Conservation (phyloP, 441 rosid genomes). For the Isatis lusitanica region DNA sequence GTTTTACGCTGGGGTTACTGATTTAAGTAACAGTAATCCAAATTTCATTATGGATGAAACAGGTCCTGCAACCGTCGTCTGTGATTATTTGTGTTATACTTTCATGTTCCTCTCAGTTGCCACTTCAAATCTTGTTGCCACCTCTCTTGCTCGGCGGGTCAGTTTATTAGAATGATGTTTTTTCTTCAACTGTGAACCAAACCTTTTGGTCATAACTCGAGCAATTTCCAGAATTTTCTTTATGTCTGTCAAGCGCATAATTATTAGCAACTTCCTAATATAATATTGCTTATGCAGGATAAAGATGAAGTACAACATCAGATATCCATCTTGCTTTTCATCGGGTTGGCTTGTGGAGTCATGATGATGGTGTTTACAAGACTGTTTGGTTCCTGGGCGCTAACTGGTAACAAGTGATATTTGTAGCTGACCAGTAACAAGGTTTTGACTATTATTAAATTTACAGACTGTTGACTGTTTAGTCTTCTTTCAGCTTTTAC, state of each 20-base stretch:
- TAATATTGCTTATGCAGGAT: slow-evolving; percentile 43
- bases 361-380: slow-evolving; percentile 55
- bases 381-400: slow-evolving; percentile 52
- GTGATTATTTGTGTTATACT: slow-evolving; percentile 63
- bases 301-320: slow-evolving; percentile 66
- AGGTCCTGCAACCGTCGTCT: slow-evolving; percentile 90
- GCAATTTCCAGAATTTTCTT: background rate
- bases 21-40: slow-evolving; percentile 9
- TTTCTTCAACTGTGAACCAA: slow-evolving; percentile 1
- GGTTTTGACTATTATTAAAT: background rate
- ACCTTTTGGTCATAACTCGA: background rate
- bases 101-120: slow-evolving; percentile 93
- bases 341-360: slow-evolving; percentile 54
- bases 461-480: slow-evolving; percentile 2
- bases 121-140: slow-evolving; percentile 89
- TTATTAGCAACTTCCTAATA: slow-evolving; percentile 12
- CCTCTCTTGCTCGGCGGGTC: slow-evolving; percentile 79
- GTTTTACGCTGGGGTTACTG: background rate
- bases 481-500: slow-evolving; percentile 54
- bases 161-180: slow-evolving; percentile 33
- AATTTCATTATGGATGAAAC: slow-evolving; percentile 35
- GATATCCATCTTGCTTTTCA: slow-evolving; percentile 60
- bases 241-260: background rate
- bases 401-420: slow-evolving; percentile 50
- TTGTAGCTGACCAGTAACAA: background rate